A percentile compares a stretch with the other conserved stretches of the same genome.
These are phyloP conservation scores for Talaromyces proteolyticus DNA, from an alignment of 495 filamentous ascomycete genomes.

Conservation along the genomic window DNA sequence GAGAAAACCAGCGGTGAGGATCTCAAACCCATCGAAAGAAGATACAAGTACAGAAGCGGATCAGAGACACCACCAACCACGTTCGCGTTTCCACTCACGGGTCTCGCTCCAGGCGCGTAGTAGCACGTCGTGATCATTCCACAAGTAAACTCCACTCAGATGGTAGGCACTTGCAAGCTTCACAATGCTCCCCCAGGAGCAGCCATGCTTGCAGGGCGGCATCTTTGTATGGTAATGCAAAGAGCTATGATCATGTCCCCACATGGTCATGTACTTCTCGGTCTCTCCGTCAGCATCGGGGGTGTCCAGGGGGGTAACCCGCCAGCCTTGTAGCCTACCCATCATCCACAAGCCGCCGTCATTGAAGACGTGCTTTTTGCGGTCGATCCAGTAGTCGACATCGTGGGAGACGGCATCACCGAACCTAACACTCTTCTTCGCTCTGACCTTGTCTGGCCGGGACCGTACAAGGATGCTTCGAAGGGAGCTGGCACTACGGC, in stretches of 20 bases:
- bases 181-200: no score
- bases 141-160: neutral
- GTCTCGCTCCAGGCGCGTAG: neutral
- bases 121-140: neutral
- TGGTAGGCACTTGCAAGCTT: neutral
- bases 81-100: neutral
- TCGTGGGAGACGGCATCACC: conserved; percentile 10
- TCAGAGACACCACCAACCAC: neutral
- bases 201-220: no score
- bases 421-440: conserved; percentile 19
- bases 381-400: conserved; percentile 18
- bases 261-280: conserved; percentile 17
- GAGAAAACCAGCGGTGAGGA: no score
- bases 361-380: conserved; percentile 12
- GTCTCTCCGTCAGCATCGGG: conserved; percentile 17
- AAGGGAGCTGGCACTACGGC: conserved; percentile 2
- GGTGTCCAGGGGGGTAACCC: conserved; percentile 11
- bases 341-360: conserved; percentile 9
- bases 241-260: conserved; percentile 10
- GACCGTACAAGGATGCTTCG: conserved; percentile 6
- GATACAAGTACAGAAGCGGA: no score
- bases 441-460: neutral
- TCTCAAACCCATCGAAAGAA: no score
- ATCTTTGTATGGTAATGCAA: neutral
- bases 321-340: conserved; percentile 18